Evolutionary conservation across 495 filamentous ascomycete species (phyloP).

Genomic region (Rhypophila decipiens): DNA sequence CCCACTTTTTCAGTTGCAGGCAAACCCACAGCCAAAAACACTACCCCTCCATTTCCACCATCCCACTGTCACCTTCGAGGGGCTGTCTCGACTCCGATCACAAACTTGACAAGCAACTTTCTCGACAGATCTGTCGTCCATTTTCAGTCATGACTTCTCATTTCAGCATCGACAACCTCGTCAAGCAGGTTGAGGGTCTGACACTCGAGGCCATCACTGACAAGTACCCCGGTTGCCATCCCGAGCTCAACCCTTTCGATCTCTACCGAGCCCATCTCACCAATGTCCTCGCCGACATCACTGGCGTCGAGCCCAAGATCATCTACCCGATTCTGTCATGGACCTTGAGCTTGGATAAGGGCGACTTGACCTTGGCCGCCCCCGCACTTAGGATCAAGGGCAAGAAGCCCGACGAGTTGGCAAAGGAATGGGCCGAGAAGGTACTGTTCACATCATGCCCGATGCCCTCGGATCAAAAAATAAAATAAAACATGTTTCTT

Average conservation of each 20-base stretch:
- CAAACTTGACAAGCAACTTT: conserved; percentile 12
- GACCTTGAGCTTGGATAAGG: conserved; percentile 82
- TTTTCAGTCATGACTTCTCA: conserved; percentile 18
- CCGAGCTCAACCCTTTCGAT: conserved; percentile 77
- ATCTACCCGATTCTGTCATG: conserved; percentile 75
- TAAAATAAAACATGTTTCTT: not conserved
- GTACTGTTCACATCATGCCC: conserved; percentile 19
- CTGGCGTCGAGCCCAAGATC: conserved; percentile 64
- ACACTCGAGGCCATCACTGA: conserved; percentile 31
- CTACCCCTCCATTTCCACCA: conserved; percentile 8
- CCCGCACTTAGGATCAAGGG: conserved; percentile 76
- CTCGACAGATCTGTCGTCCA: conserved; percentile 1
- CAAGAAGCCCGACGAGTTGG: conserved; percentile 69
- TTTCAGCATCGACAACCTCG: conserved; percentile 28
- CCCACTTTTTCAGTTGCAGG: not conserved
- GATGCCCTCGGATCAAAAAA: not conserved
- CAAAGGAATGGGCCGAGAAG: conserved; percentile 64
- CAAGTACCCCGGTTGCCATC: conserved; percentile 51
- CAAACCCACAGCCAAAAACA: not conserved
- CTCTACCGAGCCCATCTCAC: conserved; percentile 81
- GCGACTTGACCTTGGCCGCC: conserved; percentile 75
- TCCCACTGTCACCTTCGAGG: no score
- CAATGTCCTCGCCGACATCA: conserved; percentile 62
- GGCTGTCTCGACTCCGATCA: conserved; percentile 1
- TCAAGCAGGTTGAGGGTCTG: conserved; percentile 31